phyloP scores from a whole-genome alignment of 352 stramenopile genomes.

The Globisporangium orthogonon region DNA sequence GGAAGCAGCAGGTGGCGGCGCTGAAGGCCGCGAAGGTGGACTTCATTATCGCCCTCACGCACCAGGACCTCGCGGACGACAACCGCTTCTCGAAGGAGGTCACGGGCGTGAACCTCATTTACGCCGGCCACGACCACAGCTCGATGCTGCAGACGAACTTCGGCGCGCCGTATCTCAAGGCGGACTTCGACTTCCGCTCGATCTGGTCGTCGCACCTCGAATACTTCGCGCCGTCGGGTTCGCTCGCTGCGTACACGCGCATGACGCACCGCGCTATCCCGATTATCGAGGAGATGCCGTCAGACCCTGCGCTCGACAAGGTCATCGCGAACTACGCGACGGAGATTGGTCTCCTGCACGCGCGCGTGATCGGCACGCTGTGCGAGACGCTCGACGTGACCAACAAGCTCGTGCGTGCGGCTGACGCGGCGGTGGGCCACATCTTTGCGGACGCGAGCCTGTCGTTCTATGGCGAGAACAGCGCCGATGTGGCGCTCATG shows the following conservation, averaged over 20 bases:
- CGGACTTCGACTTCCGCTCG: conserved; percentile 67
- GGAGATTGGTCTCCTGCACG: conserved; percentile 32
- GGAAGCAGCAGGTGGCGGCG: conserved; percentile 38
- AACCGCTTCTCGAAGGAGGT: conserved; percentile 69
- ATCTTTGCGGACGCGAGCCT: conserved; percentile 14
- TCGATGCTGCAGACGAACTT: conserved; percentile 72
- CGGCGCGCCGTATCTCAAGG: conserved; percentile 67
- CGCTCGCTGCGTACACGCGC: conserved; percentile 24
- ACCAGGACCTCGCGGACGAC: conserved; percentile 65
- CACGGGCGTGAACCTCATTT: conserved; percentile 56
- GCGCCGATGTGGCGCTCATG: conserved; percentile 11
- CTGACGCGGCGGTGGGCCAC: background rate
- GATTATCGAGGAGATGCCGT: conserved; percentile 51
- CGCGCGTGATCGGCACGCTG: conserved; percentile 39
- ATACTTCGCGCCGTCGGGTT: conserved; percentile 33
- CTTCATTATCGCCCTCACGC: conserved; percentile 68
- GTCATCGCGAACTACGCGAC: conserved; percentile 40
- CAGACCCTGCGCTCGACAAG: conserved; percentile 37
- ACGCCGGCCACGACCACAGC: conserved; percentile 66
- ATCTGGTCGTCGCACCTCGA: conserved; percentile 61
- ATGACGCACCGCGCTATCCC: conserved; percentile 51
- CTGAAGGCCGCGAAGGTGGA: conserved; percentile 41
- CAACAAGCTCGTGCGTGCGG: conserved; percentile 37
- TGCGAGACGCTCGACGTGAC: conserved; percentile 51
- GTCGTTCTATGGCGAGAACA: conserved; percentile 10